Evolutionary conservation across 352 stramenopile species (phyloP), one percentile per base, ranked within the genome.

Genomic region (Poterioochromonas sp.): DNA sequence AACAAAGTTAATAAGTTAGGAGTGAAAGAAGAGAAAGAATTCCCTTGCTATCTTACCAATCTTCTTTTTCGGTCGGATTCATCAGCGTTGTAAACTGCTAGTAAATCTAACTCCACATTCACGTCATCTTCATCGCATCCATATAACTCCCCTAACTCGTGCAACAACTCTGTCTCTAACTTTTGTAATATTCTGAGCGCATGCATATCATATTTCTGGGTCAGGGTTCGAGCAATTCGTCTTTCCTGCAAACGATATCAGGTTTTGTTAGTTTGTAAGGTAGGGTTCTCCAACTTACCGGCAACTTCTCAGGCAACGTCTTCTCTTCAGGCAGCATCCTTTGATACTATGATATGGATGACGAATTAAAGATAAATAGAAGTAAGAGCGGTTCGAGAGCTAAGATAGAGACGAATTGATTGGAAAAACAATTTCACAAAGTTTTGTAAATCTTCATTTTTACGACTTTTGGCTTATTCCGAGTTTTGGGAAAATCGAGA

Each of bases 181-280:
- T 71, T 71, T 29, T 71, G 62, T 29, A 71, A 71, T 71, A 29
- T 29, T n/a, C 62, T 41, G 2, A 71, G 26, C 3, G 62, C 62
- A 71, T 71, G 8, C 29, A 71, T 71, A 71, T 71, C 62, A 71
- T 71, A 71, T 18, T 47, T 41, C 32, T 71, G 62, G 18, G 62
- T 71, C 26, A 71, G 32, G 20, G 62, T 71, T 43, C 62, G 62
- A 47, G 39, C 41, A 8, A 71, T 71, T 44, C 62, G 5, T 71
- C 62, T 41, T 71, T 71, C 15, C 47, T 58, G 47, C 47, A 58
- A 58, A 58, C 47, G 47, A 58, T 26, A 58, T 26, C 15, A 26
- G 26, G 26, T 15, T 58, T 58, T 58, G 47, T 26, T 15, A 15
- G 47, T 26, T 15, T 58, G 47, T 15, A 58, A 58, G n/a, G n/a